Evolutionary conservation across 2,329 filamentous ascomycete genomes (phyloP).

Genomic region (Botrytis squamosa): DNA sequence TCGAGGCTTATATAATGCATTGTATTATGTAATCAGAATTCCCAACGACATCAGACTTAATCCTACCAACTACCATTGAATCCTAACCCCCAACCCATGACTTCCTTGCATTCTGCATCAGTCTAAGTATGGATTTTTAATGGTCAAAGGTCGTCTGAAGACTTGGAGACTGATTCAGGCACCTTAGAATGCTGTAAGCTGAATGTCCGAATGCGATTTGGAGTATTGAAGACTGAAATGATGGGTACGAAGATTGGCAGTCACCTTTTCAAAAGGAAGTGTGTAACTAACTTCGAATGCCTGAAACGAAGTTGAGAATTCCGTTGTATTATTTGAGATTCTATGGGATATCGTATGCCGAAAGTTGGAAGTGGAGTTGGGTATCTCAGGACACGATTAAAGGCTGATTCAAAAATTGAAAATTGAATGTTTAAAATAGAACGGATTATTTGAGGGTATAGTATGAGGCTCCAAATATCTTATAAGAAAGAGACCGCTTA

Average conservation of each 20-base stretch:
- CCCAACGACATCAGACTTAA: neutral
- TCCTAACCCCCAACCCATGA: neutral
- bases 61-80: neutral
- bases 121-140: fast-evolving
- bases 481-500: neutral
- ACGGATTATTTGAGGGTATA: neutral
- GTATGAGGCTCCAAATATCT: neutral
- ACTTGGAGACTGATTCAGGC: neutral
- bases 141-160: neutral
- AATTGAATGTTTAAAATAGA: neutral
- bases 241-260: neutral
- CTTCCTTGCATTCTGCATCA: neutral
- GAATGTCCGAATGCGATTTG: neutral
- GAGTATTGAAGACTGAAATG: neutral
- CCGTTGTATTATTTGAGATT: neutral
- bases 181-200: neutral
- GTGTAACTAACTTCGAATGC: neutral
- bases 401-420: neutral
- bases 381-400: neutral
- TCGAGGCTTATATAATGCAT: neutral
- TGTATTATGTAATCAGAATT: neutral
- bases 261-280: neutral
- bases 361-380: neutral
- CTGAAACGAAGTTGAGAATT: neutral
- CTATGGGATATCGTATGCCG: neutral